phyloP scores from a whole-genome alignment of 805 yeast species.

The Wickerhamiella nectarea region DNA sequence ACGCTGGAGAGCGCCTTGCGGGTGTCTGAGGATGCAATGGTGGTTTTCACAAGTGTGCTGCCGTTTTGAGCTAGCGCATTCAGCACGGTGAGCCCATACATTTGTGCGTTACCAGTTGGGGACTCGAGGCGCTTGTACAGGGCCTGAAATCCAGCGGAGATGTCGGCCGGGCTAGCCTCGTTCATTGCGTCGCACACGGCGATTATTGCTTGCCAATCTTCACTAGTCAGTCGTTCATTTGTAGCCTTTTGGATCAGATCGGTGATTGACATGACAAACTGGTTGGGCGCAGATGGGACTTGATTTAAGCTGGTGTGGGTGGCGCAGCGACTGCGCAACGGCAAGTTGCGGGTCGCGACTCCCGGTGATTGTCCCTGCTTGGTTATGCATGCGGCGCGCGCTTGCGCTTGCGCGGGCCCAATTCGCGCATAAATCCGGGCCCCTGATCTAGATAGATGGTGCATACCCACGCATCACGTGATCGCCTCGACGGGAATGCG shows the following conservation, averaged over 20 bases:
- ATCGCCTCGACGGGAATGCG: too few relatives aligned
- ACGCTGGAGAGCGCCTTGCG: slow-evolving; percentile 37
- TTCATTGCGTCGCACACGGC: slow-evolving; percentile 55
- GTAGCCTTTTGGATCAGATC: slow-evolving; percentile 38
- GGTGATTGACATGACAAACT: slow-evolving; percentile 2
- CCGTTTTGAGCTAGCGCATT: slow-evolving; percentile 63
- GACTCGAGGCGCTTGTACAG: slow-evolving; percentile 36
- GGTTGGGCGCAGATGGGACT: not conserved
- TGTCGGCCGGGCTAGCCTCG: slow-evolving; percentile 41
- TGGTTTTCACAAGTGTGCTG: slow-evolving; percentile 53
- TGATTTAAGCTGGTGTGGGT: not conserved
- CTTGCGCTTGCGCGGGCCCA: too few relatives aligned
- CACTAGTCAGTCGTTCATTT: slow-evolving; percentile 44
- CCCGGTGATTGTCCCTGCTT: too few relatives aligned
- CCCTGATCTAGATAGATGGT: too few relatives aligned
- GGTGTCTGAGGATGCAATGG: slow-evolving; percentile 45
- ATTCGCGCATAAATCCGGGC: too few relatives aligned
- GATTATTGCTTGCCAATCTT: slow-evolving; percentile 53
- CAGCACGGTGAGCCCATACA: slow-evolving; percentile 40
- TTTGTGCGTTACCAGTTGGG: slow-evolving; percentile 49
- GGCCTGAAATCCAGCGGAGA: slow-evolving; percentile 33
- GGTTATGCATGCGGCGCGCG: too few relatives aligned
- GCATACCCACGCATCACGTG: too few relatives aligned
- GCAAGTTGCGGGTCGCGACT: too few relatives aligned
- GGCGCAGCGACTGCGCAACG: too few relatives aligned